Percentiles rank a stretch among this genome's conserved stretches.
Evolutionary conservation across 805 yeast genomes (phyloP).

Genomic region (Maudiozyma saulgeensis): DNA sequence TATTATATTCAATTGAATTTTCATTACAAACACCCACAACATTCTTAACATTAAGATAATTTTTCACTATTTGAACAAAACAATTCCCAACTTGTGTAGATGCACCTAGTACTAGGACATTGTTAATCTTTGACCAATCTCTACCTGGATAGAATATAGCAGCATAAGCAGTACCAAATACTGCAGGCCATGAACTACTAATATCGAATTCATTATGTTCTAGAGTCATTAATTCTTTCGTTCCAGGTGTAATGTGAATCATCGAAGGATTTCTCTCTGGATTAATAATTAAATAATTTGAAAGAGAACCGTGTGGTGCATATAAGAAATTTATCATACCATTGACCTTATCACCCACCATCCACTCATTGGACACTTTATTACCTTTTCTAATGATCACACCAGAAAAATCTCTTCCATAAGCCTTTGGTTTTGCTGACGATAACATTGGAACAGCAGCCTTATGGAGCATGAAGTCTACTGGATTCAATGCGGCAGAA

Average conservation of each 20-base stretch:
- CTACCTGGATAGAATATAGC: constrained; percentile 29
- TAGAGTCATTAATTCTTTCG: too few relatives aligned
- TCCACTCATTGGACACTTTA: neutral
- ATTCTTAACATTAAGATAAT: constrained; percentile 35
- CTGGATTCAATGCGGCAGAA: neutral
- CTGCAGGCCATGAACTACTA: constrained; percentile 51
- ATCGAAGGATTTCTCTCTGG: constrained; percentile 19
- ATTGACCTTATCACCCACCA: neutral
- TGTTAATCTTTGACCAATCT: constrained; percentile 31
- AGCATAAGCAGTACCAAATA: constrained; percentile 51
- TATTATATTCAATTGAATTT: constrained; percentile 36
- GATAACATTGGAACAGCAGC: neutral
- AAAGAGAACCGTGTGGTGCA: neutral
- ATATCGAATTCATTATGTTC: constrained; percentile 12
- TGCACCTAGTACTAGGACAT: constrained; percentile 61
- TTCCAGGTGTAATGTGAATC: constrained; percentile 14
- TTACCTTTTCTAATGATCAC: constrained; percentile 20
- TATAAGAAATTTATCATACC: constrained; percentile 17
- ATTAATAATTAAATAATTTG: constrained; percentile 29
- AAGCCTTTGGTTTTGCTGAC: constrained; percentile 11
- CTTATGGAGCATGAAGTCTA: neutral
- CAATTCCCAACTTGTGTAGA: constrained; percentile 59
- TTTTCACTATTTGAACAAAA: constrained; percentile 47
- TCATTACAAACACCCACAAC: constrained; percentile 52
- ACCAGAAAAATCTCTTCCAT: constrained; percentile 24